These are phyloP conservation scores for Russula dissimulans DNA, from an alignment of 768 basidiomycete genomes.

Conservation along the genomic window DNA sequence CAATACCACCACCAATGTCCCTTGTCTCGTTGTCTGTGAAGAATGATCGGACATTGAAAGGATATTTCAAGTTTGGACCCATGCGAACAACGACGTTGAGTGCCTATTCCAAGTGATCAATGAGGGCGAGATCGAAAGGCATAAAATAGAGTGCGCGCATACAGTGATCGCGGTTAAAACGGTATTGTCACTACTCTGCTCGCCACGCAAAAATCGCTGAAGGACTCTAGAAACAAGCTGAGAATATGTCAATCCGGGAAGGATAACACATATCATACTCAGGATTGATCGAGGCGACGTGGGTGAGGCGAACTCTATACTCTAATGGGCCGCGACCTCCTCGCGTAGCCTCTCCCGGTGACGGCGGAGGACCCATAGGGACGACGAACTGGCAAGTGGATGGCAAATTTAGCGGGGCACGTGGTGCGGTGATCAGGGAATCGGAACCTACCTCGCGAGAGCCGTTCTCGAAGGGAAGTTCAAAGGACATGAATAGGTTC, in stretches of 20 bases:
- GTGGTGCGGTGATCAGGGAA: not conserved
- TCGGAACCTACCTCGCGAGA: slow-evolving; percentile 35
- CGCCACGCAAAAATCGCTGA: slow-evolving; percentile 50
- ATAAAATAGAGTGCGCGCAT: slow-evolving; percentile 14
- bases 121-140: not conserved
- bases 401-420: not conserved
- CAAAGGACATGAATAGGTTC: slow-evolving; percentile 56
- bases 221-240: slow-evolving; percentile 40
- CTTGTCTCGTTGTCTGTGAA: slow-evolving; percentile 50
- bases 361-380: slow-evolving; percentile 31
- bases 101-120: slow-evolving; percentile 34
- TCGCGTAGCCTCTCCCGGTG: not conserved
- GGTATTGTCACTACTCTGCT: slow-evolving; percentile 57
- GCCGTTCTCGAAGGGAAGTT: slow-evolving; percentile 47
- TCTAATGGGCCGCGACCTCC: slow-evolving; percentile 41
- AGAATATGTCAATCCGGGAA: slow-evolving; percentile 20
- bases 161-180: slow-evolving; percentile 64
- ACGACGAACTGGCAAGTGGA: slow-evolving; percentile 48
- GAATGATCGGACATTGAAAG: slow-evolving; percentile 69
- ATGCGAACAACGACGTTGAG: slow-evolving; percentile 69
- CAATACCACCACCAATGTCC: slow-evolving; percentile 52
- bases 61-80: slow-evolving; percentile 58
- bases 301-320: slow-evolving; percentile 56
- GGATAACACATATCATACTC: slow-evolving; percentile 39
- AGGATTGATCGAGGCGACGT: slow-evolving; percentile 78